A percentile compares a stretch with the other conserved stretches of the same genome.
These are phyloP conservation scores for Sclerotiophoma versabilis DNA, from an alignment of 2,329 filamentous ascomycete genomes.

Conservation along the genomic window DNA sequence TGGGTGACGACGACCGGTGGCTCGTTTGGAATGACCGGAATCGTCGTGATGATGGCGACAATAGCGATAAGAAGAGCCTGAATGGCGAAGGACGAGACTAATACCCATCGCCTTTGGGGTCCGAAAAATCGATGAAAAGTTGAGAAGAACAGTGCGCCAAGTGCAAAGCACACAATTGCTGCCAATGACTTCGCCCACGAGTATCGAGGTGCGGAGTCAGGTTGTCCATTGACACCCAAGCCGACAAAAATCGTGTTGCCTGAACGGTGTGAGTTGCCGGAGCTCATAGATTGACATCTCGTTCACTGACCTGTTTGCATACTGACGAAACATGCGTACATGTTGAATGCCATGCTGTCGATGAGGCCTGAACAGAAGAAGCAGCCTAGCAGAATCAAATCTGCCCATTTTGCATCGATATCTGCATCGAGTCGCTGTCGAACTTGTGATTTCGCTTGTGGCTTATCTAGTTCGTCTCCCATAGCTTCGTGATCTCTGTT, in stretches of 20 bases:
- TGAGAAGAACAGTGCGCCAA: constrained; percentile 57
- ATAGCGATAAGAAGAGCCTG: constrained; percentile 61
- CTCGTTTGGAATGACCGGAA: constrained; percentile 49
- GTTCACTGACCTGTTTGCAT: constrained; percentile 59
- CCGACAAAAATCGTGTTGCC: constrained; percentile 71
- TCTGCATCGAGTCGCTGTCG: constrained; percentile 18
- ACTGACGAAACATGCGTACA: constrained; percentile 58
- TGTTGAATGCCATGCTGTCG: constrained; percentile 57
- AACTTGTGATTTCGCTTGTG: constrained; percentile 7
- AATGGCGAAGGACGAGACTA: constrained; percentile 57
- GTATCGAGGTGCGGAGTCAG: constrained; percentile 53
- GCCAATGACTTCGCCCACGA: constrained; percentile 22
- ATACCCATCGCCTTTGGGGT: constrained; percentile 58
- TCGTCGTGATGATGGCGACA: constrained; percentile 57
- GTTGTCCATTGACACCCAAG: constrained; percentile 63
- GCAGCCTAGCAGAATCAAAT: constrained; percentile 50
- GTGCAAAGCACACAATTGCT: constrained; percentile 61
- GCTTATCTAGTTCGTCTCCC: constrained; percentile 4
- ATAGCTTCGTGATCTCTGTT: constrained; percentile 2
- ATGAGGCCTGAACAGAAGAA: constrained; percentile 57
- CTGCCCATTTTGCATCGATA: constrained; percentile 23
- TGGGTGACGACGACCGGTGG: constrained; percentile 48
- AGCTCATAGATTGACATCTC: not conserved
- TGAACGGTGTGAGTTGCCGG: constrained; percentile 17
- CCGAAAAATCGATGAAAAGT: constrained; percentile 61